phyloP scores from a whole-genome alignment of 495 filamentous ascomycete genomes.

The Lasiosphaeria ovina region DNA sequence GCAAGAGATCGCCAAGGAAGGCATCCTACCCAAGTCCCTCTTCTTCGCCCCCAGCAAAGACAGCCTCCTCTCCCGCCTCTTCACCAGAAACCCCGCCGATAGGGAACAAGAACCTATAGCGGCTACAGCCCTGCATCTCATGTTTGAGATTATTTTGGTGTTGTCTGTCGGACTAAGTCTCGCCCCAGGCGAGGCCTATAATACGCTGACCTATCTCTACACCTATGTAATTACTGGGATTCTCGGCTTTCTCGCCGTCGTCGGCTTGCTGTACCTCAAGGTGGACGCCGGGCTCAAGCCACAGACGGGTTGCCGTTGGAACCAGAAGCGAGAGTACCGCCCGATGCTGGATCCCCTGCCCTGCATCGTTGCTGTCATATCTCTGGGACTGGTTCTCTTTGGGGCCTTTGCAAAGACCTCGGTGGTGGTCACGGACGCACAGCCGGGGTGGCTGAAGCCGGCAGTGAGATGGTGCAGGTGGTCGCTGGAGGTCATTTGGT shows the following conservation, averaged over 20 bases:
- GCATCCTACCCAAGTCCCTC: constrained; percentile 46
- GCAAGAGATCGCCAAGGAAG: constrained; percentile 54
- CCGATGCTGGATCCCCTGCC: neutral
- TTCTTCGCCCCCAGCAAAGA: constrained; percentile 36
- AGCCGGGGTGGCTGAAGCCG: neutral
- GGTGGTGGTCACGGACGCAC: neutral
- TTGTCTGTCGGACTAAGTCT: constrained; percentile 10
- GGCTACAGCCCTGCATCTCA: constrained; percentile 17
- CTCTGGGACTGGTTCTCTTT: neutral
- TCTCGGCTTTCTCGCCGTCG: constrained; percentile 18
- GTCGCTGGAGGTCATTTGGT: neutral
- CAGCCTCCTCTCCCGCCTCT: neutral
- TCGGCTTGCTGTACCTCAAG: constrained; percentile 18
- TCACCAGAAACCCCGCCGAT: neutral
- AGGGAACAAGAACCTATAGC: constrained; percentile 18
- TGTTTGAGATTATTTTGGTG: constrained; percentile 10
- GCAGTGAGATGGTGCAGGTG: neutral
- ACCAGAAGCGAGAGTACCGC: neutral
- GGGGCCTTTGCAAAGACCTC: neutral
- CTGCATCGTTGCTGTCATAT: neutral
- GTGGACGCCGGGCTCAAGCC: neutral
- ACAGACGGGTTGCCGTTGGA: neutral
- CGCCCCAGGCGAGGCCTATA: neutral
- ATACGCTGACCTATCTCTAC: constrained; percentile 12
- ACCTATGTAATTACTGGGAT: constrained; percentile 13